Conservation (phyloP, 306 rosid species). For the Gastrolobium villosum region DNA sequence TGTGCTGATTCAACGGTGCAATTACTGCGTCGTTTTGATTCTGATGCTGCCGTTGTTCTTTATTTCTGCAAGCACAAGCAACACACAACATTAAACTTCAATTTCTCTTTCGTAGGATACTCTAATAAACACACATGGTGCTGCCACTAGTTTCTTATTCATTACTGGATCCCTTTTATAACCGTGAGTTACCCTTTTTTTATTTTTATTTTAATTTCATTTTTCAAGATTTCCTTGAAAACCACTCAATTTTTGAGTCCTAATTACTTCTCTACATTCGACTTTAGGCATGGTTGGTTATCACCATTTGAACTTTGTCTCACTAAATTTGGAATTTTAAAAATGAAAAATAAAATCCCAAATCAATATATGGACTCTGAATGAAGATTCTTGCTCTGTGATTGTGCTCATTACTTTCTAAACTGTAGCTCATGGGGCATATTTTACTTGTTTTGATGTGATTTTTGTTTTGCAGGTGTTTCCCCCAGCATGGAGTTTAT, state of each 20-base stretch:
- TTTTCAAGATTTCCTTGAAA: background rate
- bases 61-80: background rate
- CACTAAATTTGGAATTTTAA: no score
- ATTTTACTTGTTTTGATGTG: constrained; percentile 37
- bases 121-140: constrained; percentile 57
- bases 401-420: background rate
- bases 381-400: no score
- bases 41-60: background rate
- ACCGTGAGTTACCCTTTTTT: constrained; percentile 54
- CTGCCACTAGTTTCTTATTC: constrained; percentile 60
- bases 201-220: background rate
- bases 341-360: no score
- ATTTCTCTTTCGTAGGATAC: background rate
- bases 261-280: no score
- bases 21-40: constrained; percentile 1
- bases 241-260: background rate
- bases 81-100: background rate
- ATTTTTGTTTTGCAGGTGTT: constrained; percentile 57
- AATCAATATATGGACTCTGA: no score
- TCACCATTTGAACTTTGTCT: no score
- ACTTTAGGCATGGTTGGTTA: no score
- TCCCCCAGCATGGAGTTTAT: constrained; percentile 52
- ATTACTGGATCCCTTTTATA: constrained; percentile 59
- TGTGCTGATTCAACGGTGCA: constrained; percentile 6
- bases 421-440: background rate